Evolutionary conservation across 78 protist genomes (phyloP).

Genomic region (Dictyostelium discoideum): DNA sequence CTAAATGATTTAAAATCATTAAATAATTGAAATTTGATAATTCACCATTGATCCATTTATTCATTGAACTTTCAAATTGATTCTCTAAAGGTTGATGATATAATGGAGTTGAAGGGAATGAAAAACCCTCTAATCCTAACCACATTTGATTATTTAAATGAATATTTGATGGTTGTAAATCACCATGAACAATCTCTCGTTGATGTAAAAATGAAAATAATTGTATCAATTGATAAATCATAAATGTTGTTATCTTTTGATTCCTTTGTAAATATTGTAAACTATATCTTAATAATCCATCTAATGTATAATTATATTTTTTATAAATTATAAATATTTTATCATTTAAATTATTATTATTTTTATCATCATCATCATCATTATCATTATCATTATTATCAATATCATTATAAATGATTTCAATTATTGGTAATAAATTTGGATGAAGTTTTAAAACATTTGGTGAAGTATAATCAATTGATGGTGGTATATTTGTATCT

Average conservation of each 20-base stretch:
- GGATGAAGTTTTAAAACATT: conserved; percentile 57
- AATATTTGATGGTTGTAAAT: conserved; percentile 48
- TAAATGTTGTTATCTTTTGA: conserved; percentile 39
- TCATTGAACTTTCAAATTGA: neutral
- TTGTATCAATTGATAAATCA: conserved; percentile 60
- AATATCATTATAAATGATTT: conserved; percentile 15
- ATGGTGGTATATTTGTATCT: conserved; percentile 57
- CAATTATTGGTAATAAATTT: conserved; percentile 63
- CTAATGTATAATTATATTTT: conserved; percentile 52
- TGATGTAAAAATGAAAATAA: conserved; percentile 41
- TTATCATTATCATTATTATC: neutral
- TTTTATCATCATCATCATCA: neutral
- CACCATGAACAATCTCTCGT: conserved; percentile 61
- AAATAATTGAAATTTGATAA: conserved; percentile 86
- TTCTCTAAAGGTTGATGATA: neutral
- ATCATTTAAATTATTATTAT: neutral
- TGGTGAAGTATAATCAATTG: conserved; percentile 55
- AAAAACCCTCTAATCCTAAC: conserved; percentile 59
- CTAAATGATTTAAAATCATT: conserved; percentile 78
- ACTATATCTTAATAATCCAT: conserved; percentile 59
- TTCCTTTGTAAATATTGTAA: conserved; percentile 23
- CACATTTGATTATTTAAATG: conserved; percentile 53
- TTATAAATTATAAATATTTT: conserved; percentile 13
- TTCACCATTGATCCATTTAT: conserved; percentile 71
- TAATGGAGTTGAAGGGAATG: conserved; percentile 26